phyloP scores from a whole-genome alignment of 768 basidiomycete species.

The Hygrocybe punicea region DNA sequence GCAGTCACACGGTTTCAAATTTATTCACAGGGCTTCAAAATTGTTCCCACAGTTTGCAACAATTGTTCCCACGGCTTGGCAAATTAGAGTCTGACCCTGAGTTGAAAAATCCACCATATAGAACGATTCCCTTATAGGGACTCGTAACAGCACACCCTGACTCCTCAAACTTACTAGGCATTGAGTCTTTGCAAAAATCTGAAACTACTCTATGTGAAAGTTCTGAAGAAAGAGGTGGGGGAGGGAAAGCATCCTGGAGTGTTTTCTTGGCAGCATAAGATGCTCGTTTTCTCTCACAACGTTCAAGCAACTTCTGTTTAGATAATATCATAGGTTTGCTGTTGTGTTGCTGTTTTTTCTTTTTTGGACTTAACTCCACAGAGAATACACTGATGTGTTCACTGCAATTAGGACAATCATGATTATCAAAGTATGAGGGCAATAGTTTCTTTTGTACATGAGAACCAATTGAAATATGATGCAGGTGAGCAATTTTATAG shows the following conservation, averaged over 20 bases:
- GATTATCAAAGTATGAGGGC: not conserved
- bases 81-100: too few species aligned
- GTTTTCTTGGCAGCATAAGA: too few species aligned
- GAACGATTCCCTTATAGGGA: too few species aligned
- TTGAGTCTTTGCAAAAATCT: not conserved
- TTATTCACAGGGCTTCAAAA: too few species aligned
- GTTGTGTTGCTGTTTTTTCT: not conserved
- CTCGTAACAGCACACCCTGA: too few species aligned
- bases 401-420: not conserved
- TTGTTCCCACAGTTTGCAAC: too few species aligned
- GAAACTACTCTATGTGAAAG: not conserved
- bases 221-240: not conserved
- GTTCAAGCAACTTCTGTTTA: constrained; percentile 18
- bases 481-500: not conserved
- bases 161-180: too few species aligned
- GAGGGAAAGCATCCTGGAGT: constrained; percentile 11
- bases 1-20: too few species aligned
- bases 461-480: not conserved
- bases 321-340: constrained; percentile 6
- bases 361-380: not conserved
- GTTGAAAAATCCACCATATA: too few species aligned
- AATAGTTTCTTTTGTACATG: not conserved
- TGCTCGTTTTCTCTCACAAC: too few species aligned
- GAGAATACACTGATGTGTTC: not conserved
- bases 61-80: too few species aligned